Evolutionary conservation across 768 basidiomycete species (phyloP), one percentile per base, ranked within the genome.

Genomic region (Leccinum arenicola): DNA sequence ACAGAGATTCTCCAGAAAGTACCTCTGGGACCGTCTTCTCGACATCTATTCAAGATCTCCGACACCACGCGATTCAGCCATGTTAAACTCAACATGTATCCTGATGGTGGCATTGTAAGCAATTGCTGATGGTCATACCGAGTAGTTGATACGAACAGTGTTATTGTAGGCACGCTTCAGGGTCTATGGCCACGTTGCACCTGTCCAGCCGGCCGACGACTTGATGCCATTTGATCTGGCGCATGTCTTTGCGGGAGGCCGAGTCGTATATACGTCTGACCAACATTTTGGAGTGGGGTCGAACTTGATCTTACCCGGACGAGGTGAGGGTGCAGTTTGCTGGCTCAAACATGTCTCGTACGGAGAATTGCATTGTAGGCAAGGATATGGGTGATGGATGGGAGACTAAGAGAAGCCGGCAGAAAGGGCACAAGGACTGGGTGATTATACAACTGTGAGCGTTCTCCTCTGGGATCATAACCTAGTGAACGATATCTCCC

Each of bases 371-470:
- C 25, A 19, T 38, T 27, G 29, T 53, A 83, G 82, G 92, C 27
- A 87, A 86, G 69, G 89, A 96, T 67, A 99, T 99, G 94, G 87
- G 95, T 5, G 95, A 97, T 69, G 97, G 97, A 4, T 99, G 97
- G 97, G 97, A 99, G 75, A 98, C 96, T 3, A 93, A 90, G 71
- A 81, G 97, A 61, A 95, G 90, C 67, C 81, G 92, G 55, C 78
- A 76, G 47, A 81, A 82, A 55, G 93, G 82, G 40, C 94, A 95
- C 74, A 91, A 85, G 50, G 95, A 98, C 66, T 98, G 93, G 91
- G 91, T 84, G 5, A 82, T 98, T 59, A 86, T 96, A 57, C 90
- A 88, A 75, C 77, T 99, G 92, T 94, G 68, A 71, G 58, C 0
- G n/a, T 48, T 77, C 14, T 55, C 31, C 54, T 56, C 31, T 54